Evolutionary conservation across 345 rosid genomes (phyloP), one percentile per base, ranked within the genome.

Genomic region (Eutrema yunnanense): DNA sequence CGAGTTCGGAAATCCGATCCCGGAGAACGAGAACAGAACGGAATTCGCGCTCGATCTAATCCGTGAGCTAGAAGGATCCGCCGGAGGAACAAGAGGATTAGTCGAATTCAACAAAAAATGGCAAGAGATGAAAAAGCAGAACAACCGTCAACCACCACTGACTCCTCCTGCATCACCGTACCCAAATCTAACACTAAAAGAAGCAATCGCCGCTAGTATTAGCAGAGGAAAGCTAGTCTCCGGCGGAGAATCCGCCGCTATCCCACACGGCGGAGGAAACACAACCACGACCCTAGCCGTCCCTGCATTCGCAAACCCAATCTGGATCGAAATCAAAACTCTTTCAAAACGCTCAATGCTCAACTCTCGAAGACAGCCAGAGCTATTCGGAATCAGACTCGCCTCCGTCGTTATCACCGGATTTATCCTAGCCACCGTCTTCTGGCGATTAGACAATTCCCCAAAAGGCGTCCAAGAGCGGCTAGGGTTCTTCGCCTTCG

Each of bases 401-500:
- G 98, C 88, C 8, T 86, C 98, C 1, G 94, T 95, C 1, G 22
- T 95, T 3, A 87, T 92, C 22, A 95, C 99, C 12, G 99, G 99
- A 1, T 88, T 95, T 63, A 95, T 95, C 48, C 19, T 95, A 0
- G 99, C 99, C 37, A 95, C 99, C 6, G 82, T 95, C 67, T 95
- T 85, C 53, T 92, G 98, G 99, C 81, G 75, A 53, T 86, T 95
- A 8, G 99, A 92, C 36, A 79, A 77, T 64, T 95, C 99, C 3
- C 99, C 99, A 0, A 89, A 85, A 79, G 99, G 99, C 0, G 87
- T 86, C 3, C 94, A 88, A 73, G 99, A 95, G 55, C 66, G 99
- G 14, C 22, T 95, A 36, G 99, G 99, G 8, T 90, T 92, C 75
- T 82, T 95, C 76, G 99, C 99, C 0, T 95, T 95, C 71, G 99